Base-by-base conservation (phyloP, 2,329 filamentous ascomycete species). In the Septoria linicola region DNA sequence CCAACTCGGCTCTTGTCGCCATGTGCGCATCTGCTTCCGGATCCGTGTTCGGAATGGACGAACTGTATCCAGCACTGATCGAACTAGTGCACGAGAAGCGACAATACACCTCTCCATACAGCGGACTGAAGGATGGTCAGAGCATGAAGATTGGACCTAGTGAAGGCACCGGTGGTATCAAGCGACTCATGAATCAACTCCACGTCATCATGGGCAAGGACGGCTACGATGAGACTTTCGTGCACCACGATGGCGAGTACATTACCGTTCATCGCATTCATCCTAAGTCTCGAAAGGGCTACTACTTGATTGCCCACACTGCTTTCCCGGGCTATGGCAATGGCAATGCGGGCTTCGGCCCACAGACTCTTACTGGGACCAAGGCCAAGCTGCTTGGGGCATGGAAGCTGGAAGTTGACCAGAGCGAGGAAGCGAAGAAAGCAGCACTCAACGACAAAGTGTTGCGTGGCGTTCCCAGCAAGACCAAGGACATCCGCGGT, bases 31-130 rank as follows among this genome's bases (percentile, higher is more conserved):
- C 89, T 62, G 89, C 92, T 1, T 91, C 87, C 6, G 93, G 93
- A 37, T 97, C 93, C 66, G 93, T 97, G 41, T 96, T 97, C 84
- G 93, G 93, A 1, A 97, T 96, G 64, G 93, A 99, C 66, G 93
- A 99, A 70, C 84, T 97, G 54, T 99, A 97, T 62, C 93, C 93
- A 1, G 85, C 87, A 61, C 78, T 96, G 49, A 83, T 99, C n/a
- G 90, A 99, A 63, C 80, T 99, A 13, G 93, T 99, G 13, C 83
- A 89, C 47, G 93, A 99, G 70, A 95, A 81, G 19, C 81, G 93
- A 27, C 74, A 86, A 1, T 99, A 99, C 70, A 82, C 82, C 0
- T 93, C 89, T 0, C 78, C 82, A 50, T 91, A 84, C 32, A 95
- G 89, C 1, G 75, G 79, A 2, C 59, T 67, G 48, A 59, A 60